A percentile compares a stretch with the other conserved stretches of the same genome.
These are phyloP conservation scores for Phytophthora megakarya DNA, from an alignment of 352 stramenopile species.

Conservation along the genomic window DNA sequence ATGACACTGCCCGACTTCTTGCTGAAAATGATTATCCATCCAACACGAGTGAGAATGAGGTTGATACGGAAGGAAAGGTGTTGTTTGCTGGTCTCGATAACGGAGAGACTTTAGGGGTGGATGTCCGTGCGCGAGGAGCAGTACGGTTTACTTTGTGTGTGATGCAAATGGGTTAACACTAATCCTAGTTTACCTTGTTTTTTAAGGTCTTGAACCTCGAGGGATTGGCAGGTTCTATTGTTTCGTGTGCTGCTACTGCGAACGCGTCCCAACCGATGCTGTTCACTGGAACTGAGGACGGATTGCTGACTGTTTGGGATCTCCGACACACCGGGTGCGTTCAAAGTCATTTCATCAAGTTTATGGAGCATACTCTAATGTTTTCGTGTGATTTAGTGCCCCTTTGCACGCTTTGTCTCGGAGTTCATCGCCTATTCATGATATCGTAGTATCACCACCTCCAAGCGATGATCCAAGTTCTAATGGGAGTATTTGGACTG, in stretches of 20 bases:
- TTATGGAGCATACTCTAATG: constrained; percentile 3
- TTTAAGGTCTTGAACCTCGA: constrained; percentile 52
- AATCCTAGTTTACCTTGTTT: not conserved
- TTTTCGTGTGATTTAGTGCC: constrained; percentile 25
- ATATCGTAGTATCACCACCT: constrained; percentile 36
- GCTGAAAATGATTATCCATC: constrained; percentile 15
- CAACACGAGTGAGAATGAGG: constrained; percentile 35
- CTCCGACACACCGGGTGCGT: constrained; percentile 55
- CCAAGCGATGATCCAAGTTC: constrained; percentile 13
- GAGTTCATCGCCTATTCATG: constrained; percentile 56
- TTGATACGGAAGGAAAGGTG: constrained; percentile 66
- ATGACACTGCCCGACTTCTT: constrained; percentile 34
- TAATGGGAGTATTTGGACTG: constrained; percentile 49
- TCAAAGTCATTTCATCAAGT: not conserved
- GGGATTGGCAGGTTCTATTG: constrained; percentile 39
- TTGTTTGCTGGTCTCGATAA: constrained; percentile 71
- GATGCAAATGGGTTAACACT: not conserved
- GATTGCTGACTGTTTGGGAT: constrained; percentile 65
- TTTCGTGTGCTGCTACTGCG: constrained; percentile 41
- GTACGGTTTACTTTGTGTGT: constrained; percentile 23
- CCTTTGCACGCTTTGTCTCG: constrained; percentile 59
- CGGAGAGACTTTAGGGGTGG: constrained; percentile 60
- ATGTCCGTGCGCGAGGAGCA: constrained; percentile 50
- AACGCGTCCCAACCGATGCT: constrained; percentile 37
- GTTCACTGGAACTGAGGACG: constrained; percentile 69